Conservation (phyloP, 495 filamentous ascomycete genomes). For the Tuber melanosporum region DNA sequence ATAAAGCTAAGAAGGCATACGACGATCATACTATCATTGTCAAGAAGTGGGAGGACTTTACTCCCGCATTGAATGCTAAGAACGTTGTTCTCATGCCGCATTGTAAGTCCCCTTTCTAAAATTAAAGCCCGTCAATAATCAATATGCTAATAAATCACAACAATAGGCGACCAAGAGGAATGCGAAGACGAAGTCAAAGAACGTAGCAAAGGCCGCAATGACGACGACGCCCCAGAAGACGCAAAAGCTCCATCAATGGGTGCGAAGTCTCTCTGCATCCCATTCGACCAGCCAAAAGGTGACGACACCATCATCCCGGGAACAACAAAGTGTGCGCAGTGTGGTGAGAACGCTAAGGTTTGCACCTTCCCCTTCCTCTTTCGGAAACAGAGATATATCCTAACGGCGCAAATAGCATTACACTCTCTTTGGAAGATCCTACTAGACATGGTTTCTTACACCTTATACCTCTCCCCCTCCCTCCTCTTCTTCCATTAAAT, state of each 20-base stretch:
- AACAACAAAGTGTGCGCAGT: constrained; percentile 87
- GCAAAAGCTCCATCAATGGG: constrained; percentile 86
- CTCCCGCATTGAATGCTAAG: constrained; percentile 79
- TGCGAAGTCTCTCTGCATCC: constrained; percentile 95
- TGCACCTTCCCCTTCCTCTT: background rate
- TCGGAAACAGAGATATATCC: background rate
- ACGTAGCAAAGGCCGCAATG: constrained; percentile 61
- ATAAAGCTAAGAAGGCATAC: constrained; percentile 70
- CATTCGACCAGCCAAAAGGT: constrained; percentile 86
- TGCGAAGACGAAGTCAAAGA: constrained; percentile 97
- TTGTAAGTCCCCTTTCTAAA: constrained; percentile 50
- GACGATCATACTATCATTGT: constrained; percentile 69
- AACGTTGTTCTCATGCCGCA: constrained; percentile 83
- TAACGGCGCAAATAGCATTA: constrained; percentile 32
- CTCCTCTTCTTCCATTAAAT: constrained; percentile 2
- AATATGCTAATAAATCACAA: background rate
- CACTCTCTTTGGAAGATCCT: constrained; percentile 41
- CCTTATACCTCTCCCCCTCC: constrained; percentile 4
- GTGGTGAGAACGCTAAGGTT: constrained; percentile 46
- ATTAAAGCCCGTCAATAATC: background rate
- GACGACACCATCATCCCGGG: constrained; percentile 54
- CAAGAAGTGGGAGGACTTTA: constrained; percentile 82
- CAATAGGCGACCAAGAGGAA: constrained; percentile 50
- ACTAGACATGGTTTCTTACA: constrained; percentile 22
- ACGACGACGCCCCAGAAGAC: constrained; percentile 63